Percentiles rank a stretch among this genome's conserved stretches.
phyloP scores from a whole-genome alignment of 805 yeast species.

The Candida jianshihensis region DNA sequence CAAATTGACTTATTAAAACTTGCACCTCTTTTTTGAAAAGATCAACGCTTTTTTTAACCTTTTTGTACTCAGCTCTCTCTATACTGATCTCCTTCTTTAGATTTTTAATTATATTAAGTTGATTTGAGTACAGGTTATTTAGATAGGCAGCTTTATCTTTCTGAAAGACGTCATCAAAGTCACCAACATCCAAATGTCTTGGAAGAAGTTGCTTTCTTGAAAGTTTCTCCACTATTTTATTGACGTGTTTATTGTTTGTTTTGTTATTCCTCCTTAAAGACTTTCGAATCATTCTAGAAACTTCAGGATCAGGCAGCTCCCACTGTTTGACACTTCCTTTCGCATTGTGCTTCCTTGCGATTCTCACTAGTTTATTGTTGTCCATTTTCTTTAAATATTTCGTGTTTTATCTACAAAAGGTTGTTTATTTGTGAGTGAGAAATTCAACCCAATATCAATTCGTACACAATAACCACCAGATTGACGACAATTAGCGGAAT shows the following conservation, averaged over 20 bases:
- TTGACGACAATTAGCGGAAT: constrained; percentile 69
- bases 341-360: constrained; percentile 8
- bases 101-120: constrained; percentile 10
- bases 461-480: constrained; percentile 60
- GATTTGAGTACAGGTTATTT: constrained; percentile 13
- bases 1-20: background rate
- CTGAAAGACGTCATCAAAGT: constrained; percentile 17
- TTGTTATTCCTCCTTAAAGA: too few species aligned
- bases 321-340: too few species aligned
- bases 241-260: constrained; percentile 8
- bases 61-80: constrained; percentile 8
- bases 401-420: background rate
- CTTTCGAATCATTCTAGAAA: too few species aligned
- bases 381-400: too few species aligned
- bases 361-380: constrained; percentile 9
- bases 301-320: too few species aligned
- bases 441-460: constrained; percentile 55
- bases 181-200: constrained; percentile 5
- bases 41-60: constrained; percentile 6
- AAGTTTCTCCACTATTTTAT: constrained; percentile 7
- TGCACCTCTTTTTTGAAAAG: background rate
- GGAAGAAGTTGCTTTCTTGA: constrained; percentile 9
- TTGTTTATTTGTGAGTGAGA: background rate
- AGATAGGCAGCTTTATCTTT: constrained; percentile 11
- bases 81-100: constrained; percentile 7